These are phyloP conservation scores for Harringtonia aguacate DNA, from an alignment of 2,329 filamentous ascomycete species.

Conservation along the genomic window DNA sequence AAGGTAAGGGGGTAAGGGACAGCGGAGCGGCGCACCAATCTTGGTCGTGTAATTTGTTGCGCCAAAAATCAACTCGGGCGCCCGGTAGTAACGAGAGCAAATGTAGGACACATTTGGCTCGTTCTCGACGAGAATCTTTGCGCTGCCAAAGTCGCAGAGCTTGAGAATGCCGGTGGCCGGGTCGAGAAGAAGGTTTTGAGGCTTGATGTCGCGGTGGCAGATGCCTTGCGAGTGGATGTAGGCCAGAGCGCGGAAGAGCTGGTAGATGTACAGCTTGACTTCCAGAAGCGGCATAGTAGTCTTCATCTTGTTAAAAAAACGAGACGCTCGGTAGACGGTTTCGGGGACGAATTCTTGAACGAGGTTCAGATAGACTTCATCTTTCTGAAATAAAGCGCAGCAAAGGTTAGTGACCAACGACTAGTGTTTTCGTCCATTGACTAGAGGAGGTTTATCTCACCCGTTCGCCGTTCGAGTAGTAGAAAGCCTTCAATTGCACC, in stretches of 20 bases:
- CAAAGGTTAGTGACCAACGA: conserved; percentile 4
- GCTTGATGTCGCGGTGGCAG: conserved; percentile 98
- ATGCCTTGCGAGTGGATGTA: conserved; percentile 99
- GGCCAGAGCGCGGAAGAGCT: conserved; percentile 93
- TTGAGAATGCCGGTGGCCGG: conserved; percentile 86
- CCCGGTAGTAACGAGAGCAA: conserved; percentile 96
- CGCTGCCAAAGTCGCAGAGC: conserved; percentile 96
- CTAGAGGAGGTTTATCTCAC: conserved; percentile 36
- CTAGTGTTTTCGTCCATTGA: too few relatives aligned
- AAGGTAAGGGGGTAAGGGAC: background rate
- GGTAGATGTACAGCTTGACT: conserved; percentile 99
- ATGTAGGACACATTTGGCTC: conserved; percentile 99
- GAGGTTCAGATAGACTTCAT: conserved; percentile 97
- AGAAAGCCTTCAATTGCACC: conserved; percentile 97
- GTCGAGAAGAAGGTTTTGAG: conserved; percentile 91
- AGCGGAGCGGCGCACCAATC: conserved; percentile 64
- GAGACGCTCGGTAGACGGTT: conserved; percentile 93
- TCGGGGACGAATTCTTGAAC: conserved; percentile 98
- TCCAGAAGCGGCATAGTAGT: conserved; percentile 98
- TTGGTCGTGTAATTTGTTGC: conserved; percentile 99
- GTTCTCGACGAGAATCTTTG: conserved; percentile 96
- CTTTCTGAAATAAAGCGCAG: conserved; percentile 58
- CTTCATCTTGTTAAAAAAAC: conserved; percentile 99
- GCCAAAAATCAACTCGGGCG: conserved; percentile 95
- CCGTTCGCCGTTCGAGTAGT: conserved; percentile 97